phyloP scores from a whole-genome alignment of 169 alveolate genomes.

The Amoebophrya sp. region DNA sequence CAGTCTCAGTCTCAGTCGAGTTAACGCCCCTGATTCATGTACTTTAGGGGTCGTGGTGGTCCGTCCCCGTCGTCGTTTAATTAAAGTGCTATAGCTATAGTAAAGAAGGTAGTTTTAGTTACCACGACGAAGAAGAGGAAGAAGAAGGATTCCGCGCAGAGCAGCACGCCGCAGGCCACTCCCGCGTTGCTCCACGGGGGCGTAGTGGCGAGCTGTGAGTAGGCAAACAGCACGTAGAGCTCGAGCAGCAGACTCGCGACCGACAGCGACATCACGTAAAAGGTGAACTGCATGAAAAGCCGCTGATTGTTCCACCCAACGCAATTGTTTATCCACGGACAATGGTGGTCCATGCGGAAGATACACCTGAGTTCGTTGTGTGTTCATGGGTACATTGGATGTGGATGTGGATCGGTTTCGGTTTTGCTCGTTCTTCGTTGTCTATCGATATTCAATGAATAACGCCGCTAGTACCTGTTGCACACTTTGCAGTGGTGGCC shows the following conservation, averaged over 20 bases:
- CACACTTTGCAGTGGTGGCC: neutral
- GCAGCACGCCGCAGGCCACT: neutral
- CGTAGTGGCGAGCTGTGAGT: neutral
- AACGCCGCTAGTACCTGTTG: neutral
- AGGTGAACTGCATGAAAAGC: conserved; percentile 48
- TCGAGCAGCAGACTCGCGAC: neutral
- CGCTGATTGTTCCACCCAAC: conserved; percentile 61
- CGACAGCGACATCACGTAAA: conserved; percentile 25
- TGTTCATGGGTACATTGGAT: neutral
- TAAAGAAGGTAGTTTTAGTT: neutral
- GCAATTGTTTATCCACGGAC: conserved; percentile 62
- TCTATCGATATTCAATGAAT: too few relatives aligned
- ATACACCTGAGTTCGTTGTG: neutral
- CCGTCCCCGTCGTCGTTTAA: too few relatives aligned
- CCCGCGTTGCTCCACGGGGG: neutral
- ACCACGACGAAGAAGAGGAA: conserved; percentile 5
- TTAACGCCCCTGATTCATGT: too few relatives aligned
- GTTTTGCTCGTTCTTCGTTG: neutral
- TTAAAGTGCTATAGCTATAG: too few relatives aligned
- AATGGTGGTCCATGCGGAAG: conserved; percentile 58
- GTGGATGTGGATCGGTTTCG: neutral
- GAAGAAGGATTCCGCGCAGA: neutral
- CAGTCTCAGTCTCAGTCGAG: too few relatives aligned
- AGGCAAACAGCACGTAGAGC: neutral
- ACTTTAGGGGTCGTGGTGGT: too few relatives aligned